These are phyloP conservation scores for Ogataea saltuana DNA, from an alignment of 805 yeast species.

Conservation along the genomic window DNA sequence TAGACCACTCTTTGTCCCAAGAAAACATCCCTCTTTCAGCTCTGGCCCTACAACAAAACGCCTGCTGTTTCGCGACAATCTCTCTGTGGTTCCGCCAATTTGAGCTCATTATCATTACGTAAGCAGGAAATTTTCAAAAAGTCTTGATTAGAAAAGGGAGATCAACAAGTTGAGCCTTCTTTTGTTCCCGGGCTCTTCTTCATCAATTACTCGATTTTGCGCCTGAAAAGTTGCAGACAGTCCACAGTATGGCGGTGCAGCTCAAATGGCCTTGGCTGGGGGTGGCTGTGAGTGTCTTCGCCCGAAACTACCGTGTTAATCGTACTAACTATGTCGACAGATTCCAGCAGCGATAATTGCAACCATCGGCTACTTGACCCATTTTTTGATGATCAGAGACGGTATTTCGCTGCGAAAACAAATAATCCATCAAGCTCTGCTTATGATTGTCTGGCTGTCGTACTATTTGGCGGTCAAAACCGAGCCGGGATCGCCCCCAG, in stretches of 20 bases:
- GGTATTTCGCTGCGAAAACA: constrained; percentile 5
- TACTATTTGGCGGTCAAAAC: constrained; percentile 67
- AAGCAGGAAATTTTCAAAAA: too few relatives aligned
- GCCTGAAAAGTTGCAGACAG: neutral
- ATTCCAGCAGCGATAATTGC: constrained; percentile 18
- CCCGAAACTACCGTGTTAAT: neutral
- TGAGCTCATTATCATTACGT: too few relatives aligned
- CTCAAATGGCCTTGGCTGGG: constrained; percentile 27
- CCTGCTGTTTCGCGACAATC: too few relatives aligned
- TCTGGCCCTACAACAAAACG: too few relatives aligned
- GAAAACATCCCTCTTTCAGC: too few relatives aligned
- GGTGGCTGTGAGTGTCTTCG: constrained; percentile 20
- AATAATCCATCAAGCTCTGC: constrained; percentile 61
- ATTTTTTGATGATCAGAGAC: constrained; percentile 15
- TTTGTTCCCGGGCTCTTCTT: too few relatives aligned
- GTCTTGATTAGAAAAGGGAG: too few relatives aligned
- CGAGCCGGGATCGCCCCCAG: constrained; percentile 70
- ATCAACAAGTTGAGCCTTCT: too few relatives aligned
- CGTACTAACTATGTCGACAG: constrained; percentile 10
- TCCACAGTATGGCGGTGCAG: constrained; percentile 25
- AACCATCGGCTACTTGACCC: constrained; percentile 8
- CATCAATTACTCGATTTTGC: too few relatives aligned
- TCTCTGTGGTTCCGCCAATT: too few relatives aligned
- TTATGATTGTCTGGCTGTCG: constrained; percentile 75
- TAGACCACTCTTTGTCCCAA: too few relatives aligned